Conservation (phyloP, 805 yeast genomes). For the Blastobotrys parvus region DNA sequence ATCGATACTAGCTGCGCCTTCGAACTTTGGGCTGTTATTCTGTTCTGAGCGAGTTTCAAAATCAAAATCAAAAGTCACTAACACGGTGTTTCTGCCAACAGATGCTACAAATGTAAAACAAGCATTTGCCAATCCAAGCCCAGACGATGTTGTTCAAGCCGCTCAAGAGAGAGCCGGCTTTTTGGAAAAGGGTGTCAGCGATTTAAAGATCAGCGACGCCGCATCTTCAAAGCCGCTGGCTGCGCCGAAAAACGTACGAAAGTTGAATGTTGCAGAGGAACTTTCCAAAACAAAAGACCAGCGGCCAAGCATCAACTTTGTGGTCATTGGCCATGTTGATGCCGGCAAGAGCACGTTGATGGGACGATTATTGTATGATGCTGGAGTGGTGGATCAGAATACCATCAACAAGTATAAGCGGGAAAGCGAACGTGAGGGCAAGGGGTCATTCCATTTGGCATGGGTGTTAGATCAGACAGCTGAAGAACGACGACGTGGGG, state of each 20-base stretch:
- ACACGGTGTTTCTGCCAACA: slow-evolving; percentile 28
- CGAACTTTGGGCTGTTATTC: slow-evolving; percentile 2
- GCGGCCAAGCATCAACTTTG: slow-evolving; percentile 60
- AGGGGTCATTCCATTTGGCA: slow-evolving; percentile 73
- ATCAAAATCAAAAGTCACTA: slow-evolving; percentile 27
- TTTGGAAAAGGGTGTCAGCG: slow-evolving; percentile 2
- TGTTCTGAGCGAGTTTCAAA: not conserved
- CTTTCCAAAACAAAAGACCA: slow-evolving; percentile 1
- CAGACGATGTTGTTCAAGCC: slow-evolving; percentile 61
- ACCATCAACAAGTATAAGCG: slow-evolving; percentile 53
- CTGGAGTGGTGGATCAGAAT: slow-evolving; percentile 57
- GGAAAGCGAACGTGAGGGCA: slow-evolving; percentile 61
- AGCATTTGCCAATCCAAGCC: slow-evolving; percentile 65
- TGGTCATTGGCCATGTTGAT: slow-evolving; percentile 80
- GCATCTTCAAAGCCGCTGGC: slow-evolving; percentile 1
- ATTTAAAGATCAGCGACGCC: not conserved
- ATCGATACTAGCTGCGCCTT: not conserved
- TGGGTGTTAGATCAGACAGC: slow-evolving; percentile 79
- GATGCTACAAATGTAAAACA: slow-evolving; percentile 36
- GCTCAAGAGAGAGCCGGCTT: slow-evolving; percentile 40
- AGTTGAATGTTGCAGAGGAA: slow-evolving; percentile 8
- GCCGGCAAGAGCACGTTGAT: slow-evolving; percentile 77
- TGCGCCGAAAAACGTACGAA: slow-evolving; percentile 3
- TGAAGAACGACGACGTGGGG: slow-evolving; percentile 70
- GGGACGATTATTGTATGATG: slow-evolving; percentile 63